Evolutionary conservation across 1,139 yeast species (phyloP), one percentile per base, ranked within the genome.

Genomic region (Debaryomyces nepalensis): DNA sequence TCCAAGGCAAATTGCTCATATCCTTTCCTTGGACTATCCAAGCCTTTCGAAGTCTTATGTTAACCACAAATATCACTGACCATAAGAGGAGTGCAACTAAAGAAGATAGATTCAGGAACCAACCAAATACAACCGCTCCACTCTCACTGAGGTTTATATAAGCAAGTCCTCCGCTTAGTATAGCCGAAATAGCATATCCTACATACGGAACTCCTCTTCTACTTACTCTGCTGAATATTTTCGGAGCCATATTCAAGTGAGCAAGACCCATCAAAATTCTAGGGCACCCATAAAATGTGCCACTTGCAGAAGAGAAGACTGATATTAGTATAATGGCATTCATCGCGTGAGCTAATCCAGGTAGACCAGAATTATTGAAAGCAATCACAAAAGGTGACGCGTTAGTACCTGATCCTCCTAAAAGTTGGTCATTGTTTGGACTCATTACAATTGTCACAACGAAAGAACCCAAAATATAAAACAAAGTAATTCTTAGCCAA

Each of bases 261-360:
- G 87, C 84, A 59, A 87, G 69, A 16, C 87, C 85, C 55, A 76
- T 83, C 42, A 87, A 61, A 40, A 84, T 73, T 66, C 95, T 76
- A 2, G 95, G 84, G 29, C 90, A 90, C 53, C 84, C 80, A 63
- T 87, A 87, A 37, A 87, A 75, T 58, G 84, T 83, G n/a, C 91
- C 83, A 66, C 85, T 87, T 55, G 85, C 95, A 19, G 95, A 95
- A 8, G 91, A 83, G 41, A 84, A 70, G 50, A 86, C 79, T 20
- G 95, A 83, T 26, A 77, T 57, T 37, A 85, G 64, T 50, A 87
- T 81, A 34, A 86, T 84, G 16, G 87, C 95, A 59, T 86, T 87
- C 70, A 87, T 83, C 43, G 86, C 82, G 54, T 81, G 79, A 36
- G 89, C 87, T 46, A 85, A 63, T 14, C 79, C 74, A 55, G 75